Conservation (phyloP, 108 stramenopile species). For the Cyclostephanos invisitatus region DNA sequence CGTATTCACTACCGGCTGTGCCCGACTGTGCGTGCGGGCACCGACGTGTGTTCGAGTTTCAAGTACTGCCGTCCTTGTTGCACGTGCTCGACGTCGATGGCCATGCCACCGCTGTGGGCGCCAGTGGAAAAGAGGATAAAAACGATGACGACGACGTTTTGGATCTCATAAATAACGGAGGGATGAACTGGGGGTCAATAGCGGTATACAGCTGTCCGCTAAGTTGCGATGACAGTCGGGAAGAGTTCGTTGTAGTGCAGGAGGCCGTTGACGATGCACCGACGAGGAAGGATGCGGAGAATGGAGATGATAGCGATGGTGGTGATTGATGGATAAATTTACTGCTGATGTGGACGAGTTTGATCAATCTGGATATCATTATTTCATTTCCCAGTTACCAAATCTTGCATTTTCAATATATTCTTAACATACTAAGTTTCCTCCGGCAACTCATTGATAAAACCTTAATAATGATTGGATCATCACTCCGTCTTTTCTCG, state of each 20-base stretch:
- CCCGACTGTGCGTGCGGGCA: constrained; percentile 56
- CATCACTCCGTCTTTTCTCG: background rate
- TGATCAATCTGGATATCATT: background rate
- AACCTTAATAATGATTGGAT: background rate
- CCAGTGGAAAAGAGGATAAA: background rate
- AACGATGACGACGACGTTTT: constrained; percentile 20
- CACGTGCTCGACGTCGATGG: constrained; percentile 77
- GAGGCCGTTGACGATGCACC: constrained; percentile 44
- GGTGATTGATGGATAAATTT: constrained; percentile 7
- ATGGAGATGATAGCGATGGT: background rate
- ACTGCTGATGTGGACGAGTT: background rate
- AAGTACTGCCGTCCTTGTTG: constrained; percentile 71
- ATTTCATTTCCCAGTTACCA: background rate
- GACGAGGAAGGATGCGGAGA: constrained; percentile 4
- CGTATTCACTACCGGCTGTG: constrained; percentile 34
- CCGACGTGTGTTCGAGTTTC: constrained; percentile 68
- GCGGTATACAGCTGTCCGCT: constrained; percentile 75
- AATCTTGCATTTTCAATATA: background rate
- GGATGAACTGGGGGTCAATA: constrained; percentile 85
- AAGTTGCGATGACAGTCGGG: constrained; percentile 48
- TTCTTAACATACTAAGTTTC: background rate
- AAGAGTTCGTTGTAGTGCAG: constrained; percentile 69
- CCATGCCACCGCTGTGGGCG: constrained; percentile 6
- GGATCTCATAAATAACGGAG: constrained; percentile 50
- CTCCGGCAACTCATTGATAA: background rate